phyloP scores from a whole-genome alignment of 805 yeast genomes.

The Kregervanrija delftensis region DNA sequence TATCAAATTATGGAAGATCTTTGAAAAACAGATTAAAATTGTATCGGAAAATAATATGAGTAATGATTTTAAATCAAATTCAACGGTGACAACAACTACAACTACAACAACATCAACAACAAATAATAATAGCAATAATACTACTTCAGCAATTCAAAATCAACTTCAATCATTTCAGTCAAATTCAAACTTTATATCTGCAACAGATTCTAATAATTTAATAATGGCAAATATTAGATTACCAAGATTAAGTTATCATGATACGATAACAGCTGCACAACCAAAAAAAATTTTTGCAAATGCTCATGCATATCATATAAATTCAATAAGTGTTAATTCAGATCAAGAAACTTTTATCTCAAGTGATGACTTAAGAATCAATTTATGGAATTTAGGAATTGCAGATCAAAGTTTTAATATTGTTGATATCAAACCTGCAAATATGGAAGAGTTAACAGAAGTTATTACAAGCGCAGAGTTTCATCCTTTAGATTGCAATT shows the following conservation, averaged over 20 bases:
- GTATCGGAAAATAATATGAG: constrained; percentile 86
- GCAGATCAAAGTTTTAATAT: constrained; percentile 95
- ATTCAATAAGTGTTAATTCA: constrained; percentile 87
- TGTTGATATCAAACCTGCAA: constrained; percentile 95
- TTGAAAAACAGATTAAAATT: constrained; percentile 84
- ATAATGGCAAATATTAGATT: constrained; percentile 47
- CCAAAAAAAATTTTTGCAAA: constrained; percentile 88
- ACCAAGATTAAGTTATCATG: constrained; percentile 90
- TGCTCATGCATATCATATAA: constrained; percentile 97
- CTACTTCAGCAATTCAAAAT: constrained; percentile 12
- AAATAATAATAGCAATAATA: background rate
- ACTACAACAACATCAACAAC: background rate
- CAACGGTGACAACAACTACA: constrained; percentile 7
- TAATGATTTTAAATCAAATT: constrained; percentile 23
- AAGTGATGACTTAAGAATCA: constrained; percentile 91
- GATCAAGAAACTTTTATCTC: constrained; percentile 94
- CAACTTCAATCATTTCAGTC: constrained; percentile 23
- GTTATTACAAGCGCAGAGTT: constrained; percentile 96
- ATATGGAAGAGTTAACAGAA: constrained; percentile 98
- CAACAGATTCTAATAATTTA: background rate
- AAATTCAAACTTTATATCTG: constrained; percentile 15
- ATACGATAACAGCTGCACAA: constrained; percentile 89
- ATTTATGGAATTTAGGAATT: constrained; percentile 90
- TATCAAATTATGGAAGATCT: constrained; percentile 95
- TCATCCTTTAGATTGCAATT: constrained; percentile 87